phyloP scores from a whole-genome alignment of 139 green algal genomes.

The Micromonas commoda region DNA sequence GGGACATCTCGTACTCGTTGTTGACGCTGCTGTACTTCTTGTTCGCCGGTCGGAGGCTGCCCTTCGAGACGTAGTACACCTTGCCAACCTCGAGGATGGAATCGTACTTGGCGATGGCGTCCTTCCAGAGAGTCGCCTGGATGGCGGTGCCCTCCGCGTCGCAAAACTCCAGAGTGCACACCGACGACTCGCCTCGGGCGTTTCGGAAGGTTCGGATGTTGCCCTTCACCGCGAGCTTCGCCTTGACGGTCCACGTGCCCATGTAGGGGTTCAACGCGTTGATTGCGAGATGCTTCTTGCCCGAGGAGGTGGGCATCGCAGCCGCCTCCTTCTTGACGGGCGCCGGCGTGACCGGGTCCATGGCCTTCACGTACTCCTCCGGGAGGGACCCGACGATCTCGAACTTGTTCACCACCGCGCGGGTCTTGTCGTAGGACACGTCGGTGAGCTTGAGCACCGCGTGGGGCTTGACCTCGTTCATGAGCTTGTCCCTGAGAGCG shows the following conservation, averaged over 20 bases:
- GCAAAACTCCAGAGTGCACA: constrained; percentile 26
- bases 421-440: neutral
- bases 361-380: neutral
- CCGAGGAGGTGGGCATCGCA: neutral
- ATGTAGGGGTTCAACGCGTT: constrained; percentile 26
- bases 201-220: constrained; percentile 23
- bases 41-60: constrained; percentile 24
- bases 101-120: constrained; percentile 22
- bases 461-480: neutral
- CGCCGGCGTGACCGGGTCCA: constrained; percentile 1
- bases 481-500: neutral
- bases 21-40: constrained; percentile 12
- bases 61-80: constrained; percentile 36
- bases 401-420: constrained; percentile 4
- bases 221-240: constrained; percentile 26
- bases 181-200: constrained; percentile 4
- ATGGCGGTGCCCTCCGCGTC: constrained; percentile 32
- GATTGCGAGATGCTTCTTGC: constrained; percentile 18
- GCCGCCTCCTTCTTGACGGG: neutral
- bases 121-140: constrained; percentile 24
- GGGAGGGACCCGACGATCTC: neutral
- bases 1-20: constrained; percentile 33
- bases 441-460: constrained; percentile 20
- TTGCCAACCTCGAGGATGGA: constrained; percentile 29
- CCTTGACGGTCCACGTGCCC: constrained; percentile 28